A percentile compares a stretch with the other conserved stretches of the same genome.
Conservation (phyloP, 1,284 basidiomycete genomes). For the Naganishia cerealis region DNA sequence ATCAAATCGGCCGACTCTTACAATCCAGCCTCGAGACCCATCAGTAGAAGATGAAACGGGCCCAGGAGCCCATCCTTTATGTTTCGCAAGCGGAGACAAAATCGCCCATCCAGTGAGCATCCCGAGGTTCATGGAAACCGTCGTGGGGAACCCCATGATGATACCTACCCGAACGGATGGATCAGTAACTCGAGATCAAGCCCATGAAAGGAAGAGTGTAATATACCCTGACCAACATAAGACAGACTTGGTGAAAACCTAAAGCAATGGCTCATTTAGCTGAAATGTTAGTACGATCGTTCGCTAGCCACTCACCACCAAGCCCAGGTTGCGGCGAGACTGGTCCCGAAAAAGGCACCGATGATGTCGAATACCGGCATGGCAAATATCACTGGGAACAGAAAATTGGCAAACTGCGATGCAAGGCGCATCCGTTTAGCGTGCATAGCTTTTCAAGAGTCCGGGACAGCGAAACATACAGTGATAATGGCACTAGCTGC, state of each 20-base stretch:
- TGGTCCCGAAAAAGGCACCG: constrained; percentile 56
- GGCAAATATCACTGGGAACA: constrained; percentile 86
- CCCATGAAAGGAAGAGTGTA: neutral
- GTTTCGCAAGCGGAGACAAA: constrained; percentile 79
- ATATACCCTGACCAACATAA: constrained; percentile 77
- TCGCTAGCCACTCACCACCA: constrained; percentile 63
- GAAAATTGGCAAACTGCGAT: constrained; percentile 61
- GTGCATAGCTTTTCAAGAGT: neutral
- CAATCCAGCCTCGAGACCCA: constrained; percentile 85
- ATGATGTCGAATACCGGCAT: constrained; percentile 80
- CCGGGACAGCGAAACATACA: constrained; percentile 56
- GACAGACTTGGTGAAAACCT: constrained; percentile 83
- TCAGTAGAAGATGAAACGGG: constrained; percentile 77
- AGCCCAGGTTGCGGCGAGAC: constrained; percentile 79
- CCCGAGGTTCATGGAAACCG: constrained; percentile 87
- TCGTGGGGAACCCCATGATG: constrained; percentile 96
- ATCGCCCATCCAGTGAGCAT: constrained; percentile 95
- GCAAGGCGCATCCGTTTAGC: constrained; percentile 10
- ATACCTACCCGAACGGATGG: constrained; percentile 63
- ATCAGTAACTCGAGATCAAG: neutral
- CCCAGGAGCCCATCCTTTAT: constrained; percentile 84
- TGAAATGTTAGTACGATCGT: neutral
- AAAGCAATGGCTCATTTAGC: neutral
- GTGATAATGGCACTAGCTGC: constrained; percentile 68
- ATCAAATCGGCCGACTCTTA: constrained; percentile 34